Conservation (phyloP, 2,329 filamentous ascomycete species). For the Cercospora canescens region DNA sequence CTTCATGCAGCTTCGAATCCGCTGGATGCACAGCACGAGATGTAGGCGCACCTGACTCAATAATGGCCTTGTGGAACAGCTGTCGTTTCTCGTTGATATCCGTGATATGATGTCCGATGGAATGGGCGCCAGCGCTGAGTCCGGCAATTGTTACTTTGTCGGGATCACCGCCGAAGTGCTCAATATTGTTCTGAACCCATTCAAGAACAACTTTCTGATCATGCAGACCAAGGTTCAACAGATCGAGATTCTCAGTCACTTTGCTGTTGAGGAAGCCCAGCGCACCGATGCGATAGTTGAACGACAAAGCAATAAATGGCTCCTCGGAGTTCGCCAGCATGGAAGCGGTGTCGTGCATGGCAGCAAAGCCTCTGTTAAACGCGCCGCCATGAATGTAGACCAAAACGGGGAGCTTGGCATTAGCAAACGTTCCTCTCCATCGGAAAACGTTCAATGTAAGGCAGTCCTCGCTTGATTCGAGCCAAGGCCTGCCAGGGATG, state of each 20-base stretch:
- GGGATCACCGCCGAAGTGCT: constrained; percentile 40
- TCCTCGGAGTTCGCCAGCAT: constrained; percentile 51
- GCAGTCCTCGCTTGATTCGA: constrained; percentile 52
- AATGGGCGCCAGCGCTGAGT: constrained; percentile 63
- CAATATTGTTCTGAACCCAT: constrained; percentile 44
- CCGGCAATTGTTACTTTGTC: constrained; percentile 32
- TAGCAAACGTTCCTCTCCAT: constrained; percentile 36
- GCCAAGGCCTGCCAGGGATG: constrained; percentile 25
- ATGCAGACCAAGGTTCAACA: constrained; percentile 47
- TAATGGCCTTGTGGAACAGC: constrained; percentile 49
- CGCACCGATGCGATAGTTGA: constrained; percentile 65
- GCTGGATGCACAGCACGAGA: constrained; percentile 49
- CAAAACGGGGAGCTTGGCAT: constrained; percentile 53
- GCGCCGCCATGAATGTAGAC: constrained; percentile 65
- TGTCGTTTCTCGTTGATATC: constrained; percentile 40
- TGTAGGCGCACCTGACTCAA: constrained; percentile 50
- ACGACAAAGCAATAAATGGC: constrained; percentile 57
- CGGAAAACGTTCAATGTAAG: constrained; percentile 61
- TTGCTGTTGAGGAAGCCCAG: constrained; percentile 66
- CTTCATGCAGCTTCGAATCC: constrained; percentile 41
- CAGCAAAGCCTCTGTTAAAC: constrained; percentile 50
- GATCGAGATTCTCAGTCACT: constrained; percentile 52
- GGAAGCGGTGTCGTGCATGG: constrained; percentile 59
- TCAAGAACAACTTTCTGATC: constrained; percentile 44
- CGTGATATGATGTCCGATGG: constrained; percentile 68